phyloP scores from a whole-genome alignment of 1,284 basidiomycete genomes.

The Pterulicium gracile region DNA sequence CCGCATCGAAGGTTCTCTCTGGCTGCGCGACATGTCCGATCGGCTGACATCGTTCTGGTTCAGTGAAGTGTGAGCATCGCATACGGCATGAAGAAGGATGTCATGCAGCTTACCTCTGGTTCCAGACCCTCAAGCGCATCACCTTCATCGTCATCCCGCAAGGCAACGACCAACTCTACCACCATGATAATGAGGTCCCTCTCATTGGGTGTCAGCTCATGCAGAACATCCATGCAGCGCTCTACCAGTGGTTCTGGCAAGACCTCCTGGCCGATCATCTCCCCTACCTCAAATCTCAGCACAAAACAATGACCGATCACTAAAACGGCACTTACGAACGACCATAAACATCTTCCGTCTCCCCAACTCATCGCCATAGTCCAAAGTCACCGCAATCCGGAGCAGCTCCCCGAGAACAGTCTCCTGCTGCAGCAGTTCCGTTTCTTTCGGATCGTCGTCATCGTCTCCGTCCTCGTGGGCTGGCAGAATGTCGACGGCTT shows the following conservation, averaged over 20 bases:
- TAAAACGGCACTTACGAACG: constrained; percentile 47
- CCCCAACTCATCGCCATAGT: constrained; percentile 94
- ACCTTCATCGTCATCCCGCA: constrained; percentile 58
- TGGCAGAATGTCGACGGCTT: constrained; percentile 30
- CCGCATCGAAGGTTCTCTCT: constrained; percentile 24
- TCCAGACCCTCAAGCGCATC: constrained; percentile 33
- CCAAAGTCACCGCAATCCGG: constrained; percentile 72
- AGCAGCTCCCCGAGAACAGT: constrained; percentile 80
- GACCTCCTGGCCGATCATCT: constrained; percentile 78
- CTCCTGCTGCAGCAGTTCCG: constrained; percentile 51
- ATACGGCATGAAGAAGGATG: neutral
- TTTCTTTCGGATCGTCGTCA: constrained; percentile 38
- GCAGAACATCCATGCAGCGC: constrained; percentile 79
- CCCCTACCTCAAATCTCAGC: constrained; percentile 31
- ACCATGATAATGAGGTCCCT: constrained; percentile 88
- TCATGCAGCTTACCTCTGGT: constrained; percentile 1
- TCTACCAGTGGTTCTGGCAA: constrained; percentile 77
- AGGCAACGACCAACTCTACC: constrained; percentile 86
- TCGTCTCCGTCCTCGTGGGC: constrained; percentile 31
- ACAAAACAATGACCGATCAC: constrained; percentile 3
- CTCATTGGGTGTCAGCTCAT: constrained; percentile 78
- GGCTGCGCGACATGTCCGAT: constrained; percentile 24
- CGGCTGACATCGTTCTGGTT: constrained; percentile 22
- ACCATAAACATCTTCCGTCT: constrained; percentile 86
- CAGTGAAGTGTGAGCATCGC: neutral